A percentile compares a stretch with the other conserved stretches of the same genome.
Evolutionary conservation across 306 rosid genomes (phyloP).

Genomic region (Dryas octopetala): DNA sequence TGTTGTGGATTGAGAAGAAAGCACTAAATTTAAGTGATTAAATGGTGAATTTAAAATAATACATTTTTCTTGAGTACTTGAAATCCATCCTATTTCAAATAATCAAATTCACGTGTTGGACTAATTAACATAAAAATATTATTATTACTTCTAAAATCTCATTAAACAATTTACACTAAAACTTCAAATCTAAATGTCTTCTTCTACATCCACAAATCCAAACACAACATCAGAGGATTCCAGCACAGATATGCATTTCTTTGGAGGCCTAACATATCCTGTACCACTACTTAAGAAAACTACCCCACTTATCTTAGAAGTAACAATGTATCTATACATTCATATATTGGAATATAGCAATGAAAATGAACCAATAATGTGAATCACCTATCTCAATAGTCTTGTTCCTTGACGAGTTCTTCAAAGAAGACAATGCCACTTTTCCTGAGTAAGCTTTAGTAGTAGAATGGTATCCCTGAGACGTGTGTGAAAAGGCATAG

Average conservation of each 20-base stretch:
- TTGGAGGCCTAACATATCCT: not conserved
- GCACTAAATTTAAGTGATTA: not conserved
- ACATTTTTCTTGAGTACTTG: not conserved
- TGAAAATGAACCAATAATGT: slow-evolving; percentile 20
- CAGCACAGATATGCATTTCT: not conserved
- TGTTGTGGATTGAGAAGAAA: not conserved
- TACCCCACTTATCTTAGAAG: not conserved
- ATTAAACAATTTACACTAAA: not conserved
- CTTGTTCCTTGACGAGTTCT: slow-evolving; percentile 81
- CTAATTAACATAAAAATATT: not conserved
- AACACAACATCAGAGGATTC: not conserved
- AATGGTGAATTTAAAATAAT: not conserved
- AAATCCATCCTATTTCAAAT: not conserved
- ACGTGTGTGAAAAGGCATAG: slow-evolving; percentile 7
- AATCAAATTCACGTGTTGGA: not conserved
- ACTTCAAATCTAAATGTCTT: not conserved
- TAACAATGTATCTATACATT: not conserved
- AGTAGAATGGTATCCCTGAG: slow-evolving; percentile 73
- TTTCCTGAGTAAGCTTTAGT: slow-evolving; percentile 70
- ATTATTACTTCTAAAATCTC: not conserved
- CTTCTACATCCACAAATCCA: not conserved
- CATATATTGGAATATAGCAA: not conserved
- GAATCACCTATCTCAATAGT: slow-evolving; percentile 69
- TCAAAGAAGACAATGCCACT: slow-evolving; percentile 57
- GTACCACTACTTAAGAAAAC: not conserved